Conservation (phyloP, 1,284 basidiomycete genomes). For the Malassezia brasiliensis region DNA sequence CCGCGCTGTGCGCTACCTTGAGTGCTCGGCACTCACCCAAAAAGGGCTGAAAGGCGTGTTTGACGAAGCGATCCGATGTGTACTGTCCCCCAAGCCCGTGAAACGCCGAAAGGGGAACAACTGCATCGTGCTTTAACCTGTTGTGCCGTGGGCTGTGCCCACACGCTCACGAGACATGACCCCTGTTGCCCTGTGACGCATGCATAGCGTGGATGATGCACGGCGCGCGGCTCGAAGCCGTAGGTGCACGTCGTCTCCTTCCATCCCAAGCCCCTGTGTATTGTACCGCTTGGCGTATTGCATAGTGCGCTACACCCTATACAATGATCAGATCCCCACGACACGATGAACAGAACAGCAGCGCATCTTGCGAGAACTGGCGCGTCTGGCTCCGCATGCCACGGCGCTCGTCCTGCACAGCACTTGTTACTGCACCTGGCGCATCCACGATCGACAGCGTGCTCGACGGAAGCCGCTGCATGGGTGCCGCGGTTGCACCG, state of each 20-base stretch:
- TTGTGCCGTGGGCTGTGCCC: neutral
- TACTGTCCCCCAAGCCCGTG: constrained; percentile 40
- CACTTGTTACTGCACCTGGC: neutral
- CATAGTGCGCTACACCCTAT: constrained; percentile 3
- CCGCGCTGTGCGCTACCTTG: constrained; percentile 78
- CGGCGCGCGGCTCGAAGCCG: too few relatives aligned
- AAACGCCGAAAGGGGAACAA: constrained; percentile 45
- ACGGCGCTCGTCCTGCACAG: constrained; percentile 1
- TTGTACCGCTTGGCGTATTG: constrained; percentile 2
- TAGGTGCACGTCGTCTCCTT: neutral
- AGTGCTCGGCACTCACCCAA: constrained; percentile 95
- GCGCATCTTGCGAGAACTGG: constrained; percentile 20
- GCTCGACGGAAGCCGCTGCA: constrained; percentile 7
- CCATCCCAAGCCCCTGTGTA: constrained; percentile 1
- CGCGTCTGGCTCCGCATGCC: constrained; percentile 7
- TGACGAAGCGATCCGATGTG: constrained; percentile 45
- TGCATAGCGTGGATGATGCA: neutral
- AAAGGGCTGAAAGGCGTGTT: constrained; percentile 56
- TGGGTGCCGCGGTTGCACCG: neutral
- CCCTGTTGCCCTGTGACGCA: neutral
- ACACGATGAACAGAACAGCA: constrained; percentile 23
- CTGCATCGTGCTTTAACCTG: constrained; percentile 35
- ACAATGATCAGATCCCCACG: constrained; percentile 14
- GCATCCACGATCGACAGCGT: constrained; percentile 10
- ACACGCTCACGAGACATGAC: neutral